Percentiles rank a stretch among this genome's conserved stretches.
Conservation (phyloP, 108 stramenopile genomes). For the Pseudonitzschia delicatissima region DNA sequence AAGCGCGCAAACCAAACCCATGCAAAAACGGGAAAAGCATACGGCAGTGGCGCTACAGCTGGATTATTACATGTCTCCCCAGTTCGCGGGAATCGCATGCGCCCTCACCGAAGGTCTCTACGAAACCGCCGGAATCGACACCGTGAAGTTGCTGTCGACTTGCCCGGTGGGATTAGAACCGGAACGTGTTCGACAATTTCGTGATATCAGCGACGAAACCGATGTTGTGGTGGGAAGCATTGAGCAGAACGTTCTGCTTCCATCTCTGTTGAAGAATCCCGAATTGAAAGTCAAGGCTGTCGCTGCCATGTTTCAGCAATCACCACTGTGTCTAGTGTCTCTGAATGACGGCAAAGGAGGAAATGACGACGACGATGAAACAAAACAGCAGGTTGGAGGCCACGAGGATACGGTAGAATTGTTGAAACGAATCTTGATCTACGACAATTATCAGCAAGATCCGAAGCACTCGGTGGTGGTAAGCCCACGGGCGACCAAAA, state of each 20-base stretch:
- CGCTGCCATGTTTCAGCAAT: conserved; percentile 37
- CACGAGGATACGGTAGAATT: conserved; percentile 48
- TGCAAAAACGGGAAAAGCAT: background rate
- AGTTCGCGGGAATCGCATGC: conserved; percentile 40
- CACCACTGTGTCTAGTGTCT: conserved; percentile 40
- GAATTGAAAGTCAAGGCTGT: conserved; percentile 34
- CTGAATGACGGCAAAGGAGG: conserved; percentile 5
- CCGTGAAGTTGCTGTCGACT: conserved; percentile 41
- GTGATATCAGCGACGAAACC: background rate
- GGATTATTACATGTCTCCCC: conserved; percentile 43
- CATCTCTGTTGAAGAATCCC: conserved; percentile 25
- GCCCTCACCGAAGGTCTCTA: conserved; percentile 35
- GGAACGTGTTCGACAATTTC: conserved; percentile 27
- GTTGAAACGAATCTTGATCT: conserved; percentile 28
- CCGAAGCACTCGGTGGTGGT: conserved; percentile 23
- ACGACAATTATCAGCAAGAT: background rate
- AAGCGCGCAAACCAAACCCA: background rate
- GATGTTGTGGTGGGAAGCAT: conserved; percentile 31
- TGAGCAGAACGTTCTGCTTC: conserved; percentile 49
- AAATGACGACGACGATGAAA: background rate
- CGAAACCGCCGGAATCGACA: conserved; percentile 21
- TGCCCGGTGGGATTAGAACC: conserved; percentile 40
- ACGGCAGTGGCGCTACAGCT: conserved; percentile 30
- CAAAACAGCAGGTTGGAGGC: conserved; percentile 21
- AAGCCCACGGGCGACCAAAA: conserved; percentile 42